Evolutionary conservation across 805 yeast species (phyloP), one percentile per base, ranked within the genome.

Genomic region (Candida awuae): DNA sequence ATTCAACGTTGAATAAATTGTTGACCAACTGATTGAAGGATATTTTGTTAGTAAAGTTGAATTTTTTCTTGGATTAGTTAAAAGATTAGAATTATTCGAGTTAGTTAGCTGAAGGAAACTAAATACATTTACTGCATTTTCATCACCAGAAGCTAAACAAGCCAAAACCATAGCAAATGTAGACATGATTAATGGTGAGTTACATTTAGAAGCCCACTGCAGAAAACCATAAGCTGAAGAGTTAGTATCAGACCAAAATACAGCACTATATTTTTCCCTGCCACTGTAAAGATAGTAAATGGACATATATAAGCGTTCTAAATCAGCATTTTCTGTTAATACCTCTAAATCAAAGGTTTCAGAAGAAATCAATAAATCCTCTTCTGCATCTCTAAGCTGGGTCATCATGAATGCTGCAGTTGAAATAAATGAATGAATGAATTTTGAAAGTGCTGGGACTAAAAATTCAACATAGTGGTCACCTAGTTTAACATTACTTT

Each of bases 231-330:
- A 69, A 2, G 85, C 66, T 41, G 78, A 77, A 12, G 80, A 72
- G 38, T 71, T 77, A 15, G 72, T 64, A 46, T 81, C 84, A 10
- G 59, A 56, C 94, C 95, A 88, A 52, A 84, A 82, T 10, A 63
- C 60, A 2, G 67, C 52, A 12, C 83, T 71, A 7, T 79, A 61
- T 1, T 70, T 69, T 1, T 79, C 75, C 41, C 94, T 67, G 14
- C 73, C 68, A 20, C 71, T 64, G 55, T 81, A 87, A 7, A 85
- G 67, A 54, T 73, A 83, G 31, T 79, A 80, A 42, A 85, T 67
- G 3, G 90, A 71, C 46, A 88, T 54, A 53, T 85, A 88, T 52
- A 90, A 84, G 45, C 95, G 68, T 56, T 92, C 98, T 28, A 92
- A 63, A 47, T 92, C 97, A 1, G 90, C 84, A 49, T 80, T 77